These are phyloP conservation scores for Globisporangium nagaii DNA, from an alignment of 352 stramenopile genomes.

Conservation along the genomic window DNA sequence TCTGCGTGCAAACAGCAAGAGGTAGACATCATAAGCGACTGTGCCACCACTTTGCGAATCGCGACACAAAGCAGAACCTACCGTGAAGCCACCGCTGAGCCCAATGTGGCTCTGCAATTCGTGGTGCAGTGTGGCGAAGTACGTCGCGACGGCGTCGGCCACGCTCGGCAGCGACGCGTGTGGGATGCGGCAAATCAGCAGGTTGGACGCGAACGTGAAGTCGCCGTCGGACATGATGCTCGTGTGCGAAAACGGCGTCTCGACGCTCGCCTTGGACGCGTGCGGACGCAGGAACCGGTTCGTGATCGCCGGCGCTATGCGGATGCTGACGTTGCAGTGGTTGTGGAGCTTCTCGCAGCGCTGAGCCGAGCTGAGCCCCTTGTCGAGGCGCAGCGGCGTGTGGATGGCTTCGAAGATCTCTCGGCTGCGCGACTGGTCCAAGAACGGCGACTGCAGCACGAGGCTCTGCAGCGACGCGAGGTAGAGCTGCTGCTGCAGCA, in stretches of 20 bases:
- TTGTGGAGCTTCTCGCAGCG: conserved; percentile 27
- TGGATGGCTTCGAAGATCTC: conserved; percentile 57
- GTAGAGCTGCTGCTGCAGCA: conserved; percentile 59
- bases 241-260: conserved; percentile 47
- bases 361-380: conserved; percentile 9
- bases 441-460: conserved; percentile 44
- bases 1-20: no score
- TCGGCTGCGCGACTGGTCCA: conserved; percentile 32
- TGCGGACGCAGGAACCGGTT: conserved; percentile 30
- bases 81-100: conserved; percentile 15
- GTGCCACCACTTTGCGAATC: no score
- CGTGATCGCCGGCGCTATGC: conserved; percentile 27
- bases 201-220: conserved; percentile 46
- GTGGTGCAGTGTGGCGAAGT: conserved; percentile 30
- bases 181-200: conserved; percentile 40
- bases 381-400: conserved; percentile 19
- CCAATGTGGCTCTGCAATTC: conserved; percentile 30
- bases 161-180: conserved; percentile 28
- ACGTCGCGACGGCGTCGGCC: conserved; percentile 23
- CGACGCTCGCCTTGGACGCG: conserved; percentile 18
- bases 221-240: conserved; percentile 48
- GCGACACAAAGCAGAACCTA: not conserved
- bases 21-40: not conserved
- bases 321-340: conserved; percentile 30
- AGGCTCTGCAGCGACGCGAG: conserved; percentile 52